Evolutionary conservation across 805 yeast genomes (phyloP).

Genomic region (Candida ipomoeae): DNA sequence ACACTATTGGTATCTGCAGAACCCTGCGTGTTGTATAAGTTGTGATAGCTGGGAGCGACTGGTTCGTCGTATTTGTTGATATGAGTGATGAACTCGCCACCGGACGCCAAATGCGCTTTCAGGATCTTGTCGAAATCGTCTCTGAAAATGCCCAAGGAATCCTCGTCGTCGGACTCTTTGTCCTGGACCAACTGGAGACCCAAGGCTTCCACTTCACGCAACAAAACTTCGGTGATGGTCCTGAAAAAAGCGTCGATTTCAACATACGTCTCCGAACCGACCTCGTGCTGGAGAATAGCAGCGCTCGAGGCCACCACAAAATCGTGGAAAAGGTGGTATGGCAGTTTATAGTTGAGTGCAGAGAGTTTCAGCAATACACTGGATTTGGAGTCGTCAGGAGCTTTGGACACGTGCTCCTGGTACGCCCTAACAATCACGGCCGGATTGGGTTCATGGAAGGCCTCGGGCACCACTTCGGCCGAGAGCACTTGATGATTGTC

Average conservation of each 20-base stretch:
- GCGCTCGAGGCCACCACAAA: slow-evolving; percentile 51
- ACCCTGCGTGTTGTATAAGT: slow-evolving; percentile 29
- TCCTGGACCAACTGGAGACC: slow-evolving; percentile 22
- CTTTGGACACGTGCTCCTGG: slow-evolving; percentile 27
- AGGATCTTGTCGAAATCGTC: slow-evolving; percentile 62
- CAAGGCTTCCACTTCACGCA: slow-evolving; percentile 55
- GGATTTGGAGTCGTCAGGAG: slow-evolving; percentile 25
- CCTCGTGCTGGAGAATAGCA: slow-evolving; percentile 43
- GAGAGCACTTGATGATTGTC: slow-evolving; percentile 11
- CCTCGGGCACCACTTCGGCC: slow-evolving; percentile 35
- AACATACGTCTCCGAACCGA: slow-evolving; percentile 47
- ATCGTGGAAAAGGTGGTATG: slow-evolving; percentile 65
- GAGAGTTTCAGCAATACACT: slow-evolving; percentile 43
- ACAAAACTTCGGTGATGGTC: slow-evolving; percentile 55
- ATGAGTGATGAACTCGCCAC: slow-evolving; percentile 55
- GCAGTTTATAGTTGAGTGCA: slow-evolving; percentile 36
- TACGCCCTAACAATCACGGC: slow-evolving; percentile 42
- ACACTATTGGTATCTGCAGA: slow-evolving; percentile 43
- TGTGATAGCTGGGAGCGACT: slow-evolving; percentile 19
- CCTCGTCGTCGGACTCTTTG: slow-evolving; percentile 14
- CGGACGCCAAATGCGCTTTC: slow-evolving; percentile 44
- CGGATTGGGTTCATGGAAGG: slow-evolving; percentile 46
- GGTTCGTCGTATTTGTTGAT: slow-evolving; percentile 32
- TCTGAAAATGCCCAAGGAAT: slow-evolving; percentile 37
- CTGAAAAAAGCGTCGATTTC: slow-evolving; percentile 61